Conservation (phyloP, 2,329 filamentous ascomycete genomes). For the Penicillium brevicompactum region DNA sequence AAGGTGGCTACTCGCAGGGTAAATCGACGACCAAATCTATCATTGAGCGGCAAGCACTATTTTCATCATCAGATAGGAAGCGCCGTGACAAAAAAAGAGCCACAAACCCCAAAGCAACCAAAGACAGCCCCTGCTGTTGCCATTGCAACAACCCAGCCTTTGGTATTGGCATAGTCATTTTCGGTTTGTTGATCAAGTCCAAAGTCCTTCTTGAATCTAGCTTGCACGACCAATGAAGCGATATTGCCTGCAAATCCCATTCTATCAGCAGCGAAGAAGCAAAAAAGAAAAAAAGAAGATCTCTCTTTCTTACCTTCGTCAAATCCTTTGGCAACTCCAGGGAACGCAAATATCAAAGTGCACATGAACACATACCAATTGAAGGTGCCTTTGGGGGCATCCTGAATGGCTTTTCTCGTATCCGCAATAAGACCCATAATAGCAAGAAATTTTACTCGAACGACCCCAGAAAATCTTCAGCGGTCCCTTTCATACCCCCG, state of each 20-base stretch:
- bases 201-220: conserved; percentile 16
- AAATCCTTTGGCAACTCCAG: conserved; percentile 22
- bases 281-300: background rate
- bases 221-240: conserved; percentile 21
- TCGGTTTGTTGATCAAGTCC: conserved; percentile 17
- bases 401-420: conserved; percentile 17
- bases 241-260: conserved; percentile 17
- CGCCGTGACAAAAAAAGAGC: background rate
- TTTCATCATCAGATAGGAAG: background rate
- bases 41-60: conserved; percentile 18
- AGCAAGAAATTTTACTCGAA: background rate
- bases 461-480: background rate
- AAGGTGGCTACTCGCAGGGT: conserved; percentile 16
- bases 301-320: conserved; percentile 18
- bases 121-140: conserved; percentile 22
- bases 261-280: background rate
- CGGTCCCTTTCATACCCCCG: background rate
- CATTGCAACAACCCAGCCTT: conserved; percentile 24
- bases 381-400: conserved; percentile 22
- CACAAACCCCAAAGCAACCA: conserved; percentile 20
- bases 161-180: conserved; percentile 21
- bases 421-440: conserved; percentile 24
- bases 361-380: conserved; percentile 23
- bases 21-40: conserved; percentile 20
- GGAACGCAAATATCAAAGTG: conserved; percentile 24